Evolutionary conservation across 2,329 filamentous ascomycete genomes (phyloP).

Genomic region (Endothia cerciana): DNA sequence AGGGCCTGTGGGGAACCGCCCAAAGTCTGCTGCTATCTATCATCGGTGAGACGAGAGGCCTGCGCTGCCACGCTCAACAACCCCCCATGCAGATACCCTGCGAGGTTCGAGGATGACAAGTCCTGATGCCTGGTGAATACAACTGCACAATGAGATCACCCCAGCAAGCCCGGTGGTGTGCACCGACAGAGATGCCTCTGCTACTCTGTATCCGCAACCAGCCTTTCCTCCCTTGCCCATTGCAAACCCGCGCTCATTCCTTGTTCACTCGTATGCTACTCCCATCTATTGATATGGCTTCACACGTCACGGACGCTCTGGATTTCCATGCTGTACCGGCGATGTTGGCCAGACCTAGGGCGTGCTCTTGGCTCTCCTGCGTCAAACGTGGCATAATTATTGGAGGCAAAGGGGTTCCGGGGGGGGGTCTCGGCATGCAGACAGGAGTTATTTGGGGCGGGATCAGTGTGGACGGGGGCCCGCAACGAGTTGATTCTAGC

Average conservation of each 20-base stretch:
- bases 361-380: too few relatives aligned
- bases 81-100: background rate
- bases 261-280: background rate
- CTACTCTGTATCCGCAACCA: background rate
- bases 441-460: too few relatives aligned
- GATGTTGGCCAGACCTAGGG: background rate
- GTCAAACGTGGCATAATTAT: too few relatives aligned
- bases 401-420: too few relatives aligned
- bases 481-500: too few relatives aligned
- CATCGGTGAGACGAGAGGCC: background rate
- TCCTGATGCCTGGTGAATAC: conserved; percentile 12
- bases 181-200: background rate
- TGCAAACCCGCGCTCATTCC: background rate
- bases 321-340: background rate
- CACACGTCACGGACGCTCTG: background rate
- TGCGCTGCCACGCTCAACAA: background rate
- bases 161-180: background rate
- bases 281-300: background rate
- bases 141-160: conserved; percentile 6
- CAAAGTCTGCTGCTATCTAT: background rate
- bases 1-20: conserved; percentile 9
- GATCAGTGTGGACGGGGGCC: too few relatives aligned
- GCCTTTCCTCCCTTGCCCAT: background rate
- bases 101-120: conserved; percentile 5
- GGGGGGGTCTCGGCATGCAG: too few relatives aligned